Evolutionary conservation across 345 rosid genomes (phyloP).

Genomic region (Gynandropsis gynandra): DNA sequence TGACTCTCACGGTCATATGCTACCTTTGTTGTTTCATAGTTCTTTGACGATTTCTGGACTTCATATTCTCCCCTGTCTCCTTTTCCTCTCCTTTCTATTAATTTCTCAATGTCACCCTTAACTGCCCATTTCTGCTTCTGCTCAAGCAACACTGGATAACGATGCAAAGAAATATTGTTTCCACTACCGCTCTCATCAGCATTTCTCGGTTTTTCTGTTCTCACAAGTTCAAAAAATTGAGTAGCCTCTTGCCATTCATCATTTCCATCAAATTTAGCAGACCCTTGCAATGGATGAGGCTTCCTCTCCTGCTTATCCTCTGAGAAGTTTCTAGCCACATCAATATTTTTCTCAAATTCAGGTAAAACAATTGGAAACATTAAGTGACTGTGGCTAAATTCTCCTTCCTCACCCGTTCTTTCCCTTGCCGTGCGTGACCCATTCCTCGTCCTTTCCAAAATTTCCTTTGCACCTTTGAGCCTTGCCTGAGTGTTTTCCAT

Average conservation of each 20-base stretch:
- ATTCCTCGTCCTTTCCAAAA: conserved; percentile 59
- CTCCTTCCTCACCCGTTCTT: conserved; percentile 34
- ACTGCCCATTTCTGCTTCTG: conserved; percentile 33
- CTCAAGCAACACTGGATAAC: conserved; percentile 27
- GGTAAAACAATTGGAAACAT: conserved; percentile 21
- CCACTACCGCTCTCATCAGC: conserved; percentile 34
- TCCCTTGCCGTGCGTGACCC: conserved; percentile 31
- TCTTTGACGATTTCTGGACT: conserved; percentile 27
- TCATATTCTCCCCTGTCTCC: conserved; percentile 32
- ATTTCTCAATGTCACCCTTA: conserved; percentile 29
- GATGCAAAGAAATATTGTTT: conserved; percentile 25
- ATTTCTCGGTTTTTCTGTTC: conserved; percentile 39
- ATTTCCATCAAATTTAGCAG: conserved; percentile 36
- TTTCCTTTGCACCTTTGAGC: conserved; percentile 61
- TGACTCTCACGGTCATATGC: conserved; percentile 27
- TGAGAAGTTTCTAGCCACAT: conserved; percentile 20
- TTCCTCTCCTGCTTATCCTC: conserved; percentile 37
- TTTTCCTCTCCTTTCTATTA: conserved; percentile 25
- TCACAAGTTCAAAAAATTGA: conserved; percentile 59
- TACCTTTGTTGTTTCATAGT: conserved; percentile 33
- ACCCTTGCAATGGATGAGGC: conserved; percentile 36
- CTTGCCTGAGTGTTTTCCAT: conserved; percentile 75
- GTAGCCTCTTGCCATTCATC: conserved; percentile 75
- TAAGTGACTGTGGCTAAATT: conserved; percentile 9
- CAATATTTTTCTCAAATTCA: conserved; percentile 20